A percentile compares a stretch with the other conserved stretches of the same genome.
These are phyloP conservation scores for Fistulifera solaris DNA, from an alignment of 108 stramenopile genomes.

Conservation along the genomic window DNA sequence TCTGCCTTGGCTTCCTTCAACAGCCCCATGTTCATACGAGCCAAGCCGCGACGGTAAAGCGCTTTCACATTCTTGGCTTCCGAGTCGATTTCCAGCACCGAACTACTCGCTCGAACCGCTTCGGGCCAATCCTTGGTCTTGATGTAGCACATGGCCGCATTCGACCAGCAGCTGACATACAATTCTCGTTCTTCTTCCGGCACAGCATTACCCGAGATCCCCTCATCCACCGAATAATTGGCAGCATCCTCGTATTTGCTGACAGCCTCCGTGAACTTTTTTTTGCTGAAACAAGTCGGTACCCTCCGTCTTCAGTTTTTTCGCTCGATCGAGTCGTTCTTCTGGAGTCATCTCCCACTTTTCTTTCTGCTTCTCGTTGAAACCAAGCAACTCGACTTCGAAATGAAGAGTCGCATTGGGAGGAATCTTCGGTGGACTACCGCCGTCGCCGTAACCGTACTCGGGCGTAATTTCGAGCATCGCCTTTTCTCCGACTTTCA, in stretches of 20 bases:
- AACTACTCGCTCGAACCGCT: slow-evolving; percentile 62
- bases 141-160: slow-evolving; percentile 90
- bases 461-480: slow-evolving; percentile 63
- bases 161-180: slow-evolving; percentile 72
- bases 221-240: slow-evolving; percentile 70
- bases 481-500: slow-evolving; percentile 86
- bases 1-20: slow-evolving; percentile 87
- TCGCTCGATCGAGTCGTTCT: slow-evolving; percentile 74
- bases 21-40: slow-evolving; percentile 75
- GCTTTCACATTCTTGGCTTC: slow-evolving; percentile 81
- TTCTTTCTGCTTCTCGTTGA: slow-evolving; percentile 80
- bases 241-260: slow-evolving; percentile 68
- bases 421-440: slow-evolving; percentile 88
- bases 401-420: slow-evolving; percentile 77
- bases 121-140: slow-evolving; percentile 73
- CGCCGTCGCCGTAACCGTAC: slow-evolving; percentile 86
- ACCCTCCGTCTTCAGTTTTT: slow-evolving; percentile 71
- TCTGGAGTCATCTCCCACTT: slow-evolving; percentile 76
- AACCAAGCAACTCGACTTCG: slow-evolving; percentile 91
- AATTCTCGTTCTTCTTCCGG: slow-evolving; percentile 61
- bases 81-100: slow-evolving; percentile 70
- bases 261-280: slow-evolving; percentile 65
- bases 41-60: slow-evolving; percentile 78
- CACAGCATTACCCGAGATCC: slow-evolving; percentile 58
- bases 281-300: slow-evolving; percentile 79